Evolutionary conservation across 1,284 basidiomycete species (phyloP), one percentile per base, ranked within the genome.

Genomic region (Retiboletus flavoniger): DNA sequence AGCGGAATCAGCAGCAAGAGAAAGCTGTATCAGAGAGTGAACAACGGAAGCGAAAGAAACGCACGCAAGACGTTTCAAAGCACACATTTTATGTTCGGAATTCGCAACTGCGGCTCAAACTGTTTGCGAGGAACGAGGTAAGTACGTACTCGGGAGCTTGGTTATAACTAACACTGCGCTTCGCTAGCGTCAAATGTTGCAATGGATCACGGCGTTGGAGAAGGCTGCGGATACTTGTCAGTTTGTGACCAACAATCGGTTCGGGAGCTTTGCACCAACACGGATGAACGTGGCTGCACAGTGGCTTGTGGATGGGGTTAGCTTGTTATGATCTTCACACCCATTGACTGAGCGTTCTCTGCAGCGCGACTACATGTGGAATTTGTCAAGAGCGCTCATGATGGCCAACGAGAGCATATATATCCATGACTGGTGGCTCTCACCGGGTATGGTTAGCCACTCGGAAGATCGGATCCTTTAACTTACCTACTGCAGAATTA

Each of bases 231-330:
- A 81, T 28, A 80, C 84, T 40, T 93, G 87, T 36, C 85, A 89
- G 57, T 99, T 92, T 77, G 85, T 85, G 1, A 83, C 87, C 17
- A 79, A 78, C 40, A 95, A 98, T 69, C 78, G 95, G 24, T 98
- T 98, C 69, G 92, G 89, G 58, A 96, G 93, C 62, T 99, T 97
- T 72, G 90, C 96, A 3, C 97, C 97, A 0, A 91, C 98, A 55
- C 83, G 96, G 16, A 73, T 93, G 64, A 95, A 98, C 65, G 95
- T 95, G 3, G 89, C 93, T 35, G 92, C 95, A 0, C 96, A 98
- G 66, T 99, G 97, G 97, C 84, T 99, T 4, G 95, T 98, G n/a
- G 97, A 99, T 73, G 97, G 96, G 7, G 91, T 93, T 60, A 65
- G 86, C 75, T 14, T 39, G 21, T 32, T 29, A 39, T 36, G 2